Evolutionary conservation across 768 basidiomycete genomes (phyloP).

Genomic region (Auricularia cornea): DNA sequence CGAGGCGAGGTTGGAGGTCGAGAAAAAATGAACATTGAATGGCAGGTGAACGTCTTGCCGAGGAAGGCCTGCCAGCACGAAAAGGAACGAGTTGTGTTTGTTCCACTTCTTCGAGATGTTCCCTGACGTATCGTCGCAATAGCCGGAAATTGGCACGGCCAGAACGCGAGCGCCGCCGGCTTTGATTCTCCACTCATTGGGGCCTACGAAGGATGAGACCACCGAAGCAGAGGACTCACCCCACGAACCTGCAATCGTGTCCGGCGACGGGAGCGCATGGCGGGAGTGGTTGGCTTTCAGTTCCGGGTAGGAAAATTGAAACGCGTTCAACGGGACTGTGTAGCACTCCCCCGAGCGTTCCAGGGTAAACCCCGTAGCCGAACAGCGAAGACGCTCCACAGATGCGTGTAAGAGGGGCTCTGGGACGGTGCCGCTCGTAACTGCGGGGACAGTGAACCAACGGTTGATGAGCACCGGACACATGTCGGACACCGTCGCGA

Average conservation of each 20-base stretch:
- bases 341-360: no score
- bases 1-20: slow-evolving; percentile 15
- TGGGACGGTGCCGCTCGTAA: no score
- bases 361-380: no score
- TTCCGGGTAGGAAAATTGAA: no score
- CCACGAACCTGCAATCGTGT: neutral
- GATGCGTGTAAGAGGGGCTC: no score
- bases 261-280: neutral
- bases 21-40: slow-evolving; percentile 15
- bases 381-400: no score
- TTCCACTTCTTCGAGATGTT: slow-evolving; percentile 23
- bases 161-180: neutral
- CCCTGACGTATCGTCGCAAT: slow-evolving; percentile 20
- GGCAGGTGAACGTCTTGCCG: slow-evolving; percentile 11
- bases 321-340: no score
- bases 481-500: neutral
- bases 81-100: slow-evolving; percentile 17
- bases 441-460: neutral
- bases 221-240: neutral
- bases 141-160: slow-evolving; percentile 1
- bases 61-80: slow-evolving; percentile 15
- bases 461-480: neutral
- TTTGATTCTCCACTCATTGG: neutral
- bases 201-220: neutral
- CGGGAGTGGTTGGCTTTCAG: no score